Base-by-base conservation (phyloP, 371 early-diverging fungal genomes). In the Chytridium lagenaria region DNA sequence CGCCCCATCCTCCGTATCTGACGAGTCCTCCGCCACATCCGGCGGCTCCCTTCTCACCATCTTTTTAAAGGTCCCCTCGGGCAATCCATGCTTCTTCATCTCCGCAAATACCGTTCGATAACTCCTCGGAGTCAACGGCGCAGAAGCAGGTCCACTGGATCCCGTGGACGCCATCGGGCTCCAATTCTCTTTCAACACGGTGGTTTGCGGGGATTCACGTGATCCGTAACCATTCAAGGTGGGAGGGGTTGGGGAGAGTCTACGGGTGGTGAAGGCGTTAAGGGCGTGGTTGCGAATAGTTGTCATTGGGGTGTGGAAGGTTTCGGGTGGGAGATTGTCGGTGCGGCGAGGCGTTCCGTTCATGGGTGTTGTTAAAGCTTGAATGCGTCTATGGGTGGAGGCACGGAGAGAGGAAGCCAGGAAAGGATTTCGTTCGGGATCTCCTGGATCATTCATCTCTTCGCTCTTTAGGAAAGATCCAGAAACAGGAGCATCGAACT, bases 281-380 rank as follows among this genome's bases (percentile, higher is more conserved):
- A 61, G 36, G 7, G 30, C 36, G 34, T 36, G 61, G 30, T 31
- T 34, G 16, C 16, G 10, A 31, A 61, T 61, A 34, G 61, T 15
- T 7, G 61, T 61, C 61, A 61, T 61, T 12, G 61, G 61, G 34
- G 61, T 61, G 61, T 61, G 61, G 36, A 61, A 61, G 36, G 26
- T 34, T 31, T 61, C 61, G 34, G 19, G 55, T 55, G 10, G 5
- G 55, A 28, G 55, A 7, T 10, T 7, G 30, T 7, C 55, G 55
- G 55, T 16, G 55, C 26, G 26, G 16, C 26, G 26, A 55, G 26
- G 55, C 23, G 19, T 55, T 10, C 55, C 23, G 12, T 12, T 44
- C 7, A 12, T 44, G 44, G 7, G 19, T 7, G 19, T 44, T 12
- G 12, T 44, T 44, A 12, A 7, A 19, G 7, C 12, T 19, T 19